A percentile compares a stretch with the other conserved stretches of the same genome.
phyloP scores from a whole-genome alignment of 768 basidiomycete genomes.

The Mycena haematopus region DNA sequence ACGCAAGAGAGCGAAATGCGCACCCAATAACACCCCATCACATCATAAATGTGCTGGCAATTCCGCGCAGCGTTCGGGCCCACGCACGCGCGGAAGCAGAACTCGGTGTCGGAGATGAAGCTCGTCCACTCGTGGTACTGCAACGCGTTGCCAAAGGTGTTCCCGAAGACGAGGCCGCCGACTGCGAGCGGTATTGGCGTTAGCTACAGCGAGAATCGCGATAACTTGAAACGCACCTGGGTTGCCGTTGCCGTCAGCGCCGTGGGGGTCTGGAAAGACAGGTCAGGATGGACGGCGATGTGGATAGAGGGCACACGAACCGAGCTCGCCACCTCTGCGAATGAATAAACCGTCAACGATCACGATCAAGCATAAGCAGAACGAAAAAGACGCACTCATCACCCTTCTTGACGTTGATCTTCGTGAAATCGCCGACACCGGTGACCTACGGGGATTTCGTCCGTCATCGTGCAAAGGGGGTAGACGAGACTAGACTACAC shows the following conservation, averaged over 20 bases:
- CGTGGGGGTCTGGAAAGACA: constrained; percentile 18
- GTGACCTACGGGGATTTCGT: constrained; percentile 36
- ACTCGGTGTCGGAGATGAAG: constrained; percentile 72
- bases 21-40: constrained; percentile 66
- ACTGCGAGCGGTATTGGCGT: constrained; percentile 48
- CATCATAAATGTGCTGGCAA: constrained; percentile 84
- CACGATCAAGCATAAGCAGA: neutral
- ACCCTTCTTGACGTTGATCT: constrained; percentile 56
- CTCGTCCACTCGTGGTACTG: constrained; percentile 86
- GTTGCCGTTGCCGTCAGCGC: constrained; percentile 49
- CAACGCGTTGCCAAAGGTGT: constrained; percentile 52
- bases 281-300: constrained; percentile 59
- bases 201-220: neutral
- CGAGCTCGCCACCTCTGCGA: constrained; percentile 70
- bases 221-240: constrained; percentile 42
- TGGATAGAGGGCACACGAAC: constrained; percentile 49
- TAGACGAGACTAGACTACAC: constrained; percentile 37
- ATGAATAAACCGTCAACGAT: neutral
- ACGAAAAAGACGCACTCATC: constrained; percentile 27
- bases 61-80: constrained; percentile 60
- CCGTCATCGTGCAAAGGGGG: constrained; percentile 34
- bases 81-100: constrained; percentile 79
- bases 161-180: constrained; percentile 76
- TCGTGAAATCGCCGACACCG: constrained; percentile 74
- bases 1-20: constrained; percentile 21